These are phyloP conservation scores for Wilcoxina mikolae DNA, from an alignment of 495 filamentous ascomycete genomes.

Conservation along the genomic window DNA sequence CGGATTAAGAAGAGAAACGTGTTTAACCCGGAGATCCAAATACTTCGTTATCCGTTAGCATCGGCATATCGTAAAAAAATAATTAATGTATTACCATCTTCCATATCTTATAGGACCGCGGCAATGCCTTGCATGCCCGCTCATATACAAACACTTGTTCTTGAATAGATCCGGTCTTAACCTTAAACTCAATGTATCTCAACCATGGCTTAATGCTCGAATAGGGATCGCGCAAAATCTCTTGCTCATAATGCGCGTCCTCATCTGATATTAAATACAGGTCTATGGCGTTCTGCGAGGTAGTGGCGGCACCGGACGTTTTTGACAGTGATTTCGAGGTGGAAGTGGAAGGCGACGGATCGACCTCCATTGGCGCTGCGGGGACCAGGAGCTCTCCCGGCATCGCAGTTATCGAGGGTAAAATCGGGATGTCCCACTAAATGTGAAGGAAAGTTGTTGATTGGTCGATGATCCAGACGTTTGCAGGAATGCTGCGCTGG, in stretches of 20 bases:
- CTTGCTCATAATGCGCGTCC: conserved; percentile 91
- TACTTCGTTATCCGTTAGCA: conserved; percentile 45
- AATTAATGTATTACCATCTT: conserved; percentile 54
- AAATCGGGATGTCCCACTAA: neutral
- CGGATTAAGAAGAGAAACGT: conserved; percentile 71
- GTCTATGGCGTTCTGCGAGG: conserved; percentile 33
- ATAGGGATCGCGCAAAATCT: conserved; percentile 70
- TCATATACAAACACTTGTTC: conserved; percentile 95
- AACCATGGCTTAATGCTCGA: conserved; percentile 84
- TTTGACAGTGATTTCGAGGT: conserved; percentile 36
- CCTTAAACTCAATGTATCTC: conserved; percentile 83
- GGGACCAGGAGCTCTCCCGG: conserved; percentile 47
- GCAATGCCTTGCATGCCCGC: conserved; percentile 73
- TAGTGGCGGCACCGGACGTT: conserved; percentile 17
- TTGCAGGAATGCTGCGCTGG: conserved; percentile 9
- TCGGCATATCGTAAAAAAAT: neutral
- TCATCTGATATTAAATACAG: conserved; percentile 75
- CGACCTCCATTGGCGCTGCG: conserved; percentile 25
- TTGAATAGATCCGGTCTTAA: conserved; percentile 67
- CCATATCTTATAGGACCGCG: conserved; percentile 96
- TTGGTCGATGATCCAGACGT: conserved; percentile 1
- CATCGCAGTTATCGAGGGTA: conserved; percentile 31
- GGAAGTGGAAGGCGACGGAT: conserved; percentile 16
- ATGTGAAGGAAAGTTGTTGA: neutral
- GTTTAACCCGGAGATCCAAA: conserved; percentile 67